Percentiles rank a stretch among this genome's conserved stretches.
Evolutionary conservation across 208 protist species (phyloP).

Genomic region (Trypanosoma rangeli): DNA sequence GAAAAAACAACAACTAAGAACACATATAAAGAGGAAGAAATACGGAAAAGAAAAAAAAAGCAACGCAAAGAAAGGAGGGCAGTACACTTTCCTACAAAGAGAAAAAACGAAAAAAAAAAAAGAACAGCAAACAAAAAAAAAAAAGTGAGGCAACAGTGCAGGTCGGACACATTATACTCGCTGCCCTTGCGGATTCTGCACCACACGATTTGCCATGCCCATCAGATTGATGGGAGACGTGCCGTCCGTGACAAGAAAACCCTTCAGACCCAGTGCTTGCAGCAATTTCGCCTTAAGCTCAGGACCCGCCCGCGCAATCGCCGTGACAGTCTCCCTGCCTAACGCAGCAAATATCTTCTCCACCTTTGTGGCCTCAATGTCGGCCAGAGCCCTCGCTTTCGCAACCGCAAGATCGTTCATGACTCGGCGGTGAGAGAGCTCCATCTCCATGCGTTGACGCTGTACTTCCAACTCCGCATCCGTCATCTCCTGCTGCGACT

Average conservation of each 20-base stretch:
- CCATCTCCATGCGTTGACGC: constrained; percentile 50
- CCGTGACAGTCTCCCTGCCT: constrained; percentile 81
- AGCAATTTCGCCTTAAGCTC: constrained; percentile 82
- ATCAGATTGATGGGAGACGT: constrained; percentile 83
- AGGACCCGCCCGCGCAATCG: constrained; percentile 89
- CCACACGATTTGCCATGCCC: constrained; percentile 86
- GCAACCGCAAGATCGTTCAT: constrained; percentile 78
- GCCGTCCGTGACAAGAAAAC: constrained; percentile 87
- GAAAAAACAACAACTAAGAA: too few species aligned
- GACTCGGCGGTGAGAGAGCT: constrained; percentile 63
- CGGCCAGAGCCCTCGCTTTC: constrained; percentile 51
- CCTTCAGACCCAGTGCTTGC: constrained; percentile 70
- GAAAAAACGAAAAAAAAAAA: constrained; percentile 2
- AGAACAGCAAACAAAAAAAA: background rate
- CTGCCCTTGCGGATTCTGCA: constrained; percentile 17
- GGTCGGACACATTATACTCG: background rate
- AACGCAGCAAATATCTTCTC: constrained; percentile 82
- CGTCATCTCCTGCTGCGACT: constrained; percentile 41
- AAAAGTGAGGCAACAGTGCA: background rate
- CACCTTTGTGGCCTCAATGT: constrained; percentile 75
- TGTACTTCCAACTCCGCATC: constrained; percentile 63
- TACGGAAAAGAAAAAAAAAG: background rate
- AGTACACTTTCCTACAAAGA: too few species aligned
- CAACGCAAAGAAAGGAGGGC: background rate
- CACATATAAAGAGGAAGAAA: background rate